phyloP scores from a whole-genome alignment of 768 basidiomycete species.

The Leccinum subgranulosum region DNA sequence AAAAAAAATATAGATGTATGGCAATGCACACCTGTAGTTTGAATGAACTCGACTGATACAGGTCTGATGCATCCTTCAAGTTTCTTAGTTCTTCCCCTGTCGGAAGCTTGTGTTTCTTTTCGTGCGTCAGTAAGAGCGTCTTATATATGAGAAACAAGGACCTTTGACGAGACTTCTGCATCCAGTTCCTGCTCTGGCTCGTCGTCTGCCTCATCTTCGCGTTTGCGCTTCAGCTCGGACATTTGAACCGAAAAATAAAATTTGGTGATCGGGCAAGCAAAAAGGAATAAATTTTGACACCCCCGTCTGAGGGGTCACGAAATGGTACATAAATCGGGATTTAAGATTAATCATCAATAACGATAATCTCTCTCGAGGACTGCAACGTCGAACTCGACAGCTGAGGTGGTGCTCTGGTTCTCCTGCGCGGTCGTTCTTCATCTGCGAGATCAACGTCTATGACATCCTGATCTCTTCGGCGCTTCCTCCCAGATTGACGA shows the following conservation, averaged over 20 bases:
- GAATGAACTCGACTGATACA: conserved; percentile 78
- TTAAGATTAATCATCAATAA: conserved; percentile 30
- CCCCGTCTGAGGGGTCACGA: conserved; percentile 9
- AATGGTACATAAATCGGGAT: background rate
- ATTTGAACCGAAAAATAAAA: conserved; percentile 11
- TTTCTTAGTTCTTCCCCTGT: conserved; percentile 66
- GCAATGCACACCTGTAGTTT: conserved; percentile 67
- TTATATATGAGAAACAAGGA: background rate
- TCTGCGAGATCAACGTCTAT: conserved; percentile 32
- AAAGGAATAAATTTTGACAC: conserved; percentile 5
- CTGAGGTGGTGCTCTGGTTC: conserved; percentile 10
- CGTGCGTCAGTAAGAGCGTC: background rate
- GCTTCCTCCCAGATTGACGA: conserved; percentile 32
- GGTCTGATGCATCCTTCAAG: conserved; percentile 70
- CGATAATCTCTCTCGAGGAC: conserved; percentile 40
- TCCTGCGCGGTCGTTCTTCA: conserved; percentile 23
- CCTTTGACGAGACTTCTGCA: conserved; percentile 12
- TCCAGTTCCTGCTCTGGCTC: background rate
- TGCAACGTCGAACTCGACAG: too few species aligned
- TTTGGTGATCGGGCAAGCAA: background rate
- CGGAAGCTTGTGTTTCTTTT: conserved; percentile 46
- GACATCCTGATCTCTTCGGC: conserved; percentile 28
- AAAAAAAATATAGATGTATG: background rate
- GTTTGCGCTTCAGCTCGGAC: conserved; percentile 30
- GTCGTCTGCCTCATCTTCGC: conserved; percentile 8